phyloP scores from a whole-genome alignment of 2,329 filamentous ascomycete species.

The Dactylonectria estremocensis region DNA sequence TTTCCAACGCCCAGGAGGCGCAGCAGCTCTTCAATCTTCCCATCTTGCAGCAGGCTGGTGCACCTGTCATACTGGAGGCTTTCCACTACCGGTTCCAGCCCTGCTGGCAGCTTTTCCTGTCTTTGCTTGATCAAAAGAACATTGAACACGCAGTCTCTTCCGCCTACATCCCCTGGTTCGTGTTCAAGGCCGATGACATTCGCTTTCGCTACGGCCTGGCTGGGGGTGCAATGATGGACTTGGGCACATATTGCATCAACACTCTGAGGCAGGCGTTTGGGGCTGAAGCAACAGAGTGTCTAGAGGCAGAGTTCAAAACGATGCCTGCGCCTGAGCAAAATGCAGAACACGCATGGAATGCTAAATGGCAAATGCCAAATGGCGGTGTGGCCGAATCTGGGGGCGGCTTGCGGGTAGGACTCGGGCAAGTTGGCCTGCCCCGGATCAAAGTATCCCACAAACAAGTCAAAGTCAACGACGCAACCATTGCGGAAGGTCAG shows the following conservation, averaged over 20 bases:
- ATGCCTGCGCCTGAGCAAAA: background rate
- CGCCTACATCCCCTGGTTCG: constrained; percentile 1
- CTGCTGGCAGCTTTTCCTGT: constrained; percentile 10
- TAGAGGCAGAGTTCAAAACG: background rate
- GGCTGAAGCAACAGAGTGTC: background rate
- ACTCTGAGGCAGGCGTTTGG: constrained; percentile 4
- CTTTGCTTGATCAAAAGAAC: background rate
- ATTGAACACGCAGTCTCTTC: background rate
- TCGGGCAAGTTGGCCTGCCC: background rate
- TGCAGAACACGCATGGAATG: background rate
- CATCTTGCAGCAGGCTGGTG: background rate
- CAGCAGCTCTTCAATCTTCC: background rate
- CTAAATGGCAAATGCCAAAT: constrained; percentile 8
- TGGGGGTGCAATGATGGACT: constrained; percentile 2
- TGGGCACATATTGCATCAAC: constrained; percentile 8
- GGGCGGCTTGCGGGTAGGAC: background rate
- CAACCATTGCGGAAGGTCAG: background rate
- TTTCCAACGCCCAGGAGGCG: constrained; percentile 32
- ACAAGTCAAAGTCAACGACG: background rate
- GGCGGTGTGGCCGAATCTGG: background rate
- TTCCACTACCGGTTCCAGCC: constrained; percentile 15
- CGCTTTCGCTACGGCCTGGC: constrained; percentile 10
- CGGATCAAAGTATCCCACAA: constrained; percentile 1
- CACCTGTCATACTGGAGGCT: constrained; percentile 11
- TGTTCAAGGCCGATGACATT: constrained; percentile 11